phyloP scores from a whole-genome alignment of 345 rosid genomes.

The Moringa oleifera region DNA sequence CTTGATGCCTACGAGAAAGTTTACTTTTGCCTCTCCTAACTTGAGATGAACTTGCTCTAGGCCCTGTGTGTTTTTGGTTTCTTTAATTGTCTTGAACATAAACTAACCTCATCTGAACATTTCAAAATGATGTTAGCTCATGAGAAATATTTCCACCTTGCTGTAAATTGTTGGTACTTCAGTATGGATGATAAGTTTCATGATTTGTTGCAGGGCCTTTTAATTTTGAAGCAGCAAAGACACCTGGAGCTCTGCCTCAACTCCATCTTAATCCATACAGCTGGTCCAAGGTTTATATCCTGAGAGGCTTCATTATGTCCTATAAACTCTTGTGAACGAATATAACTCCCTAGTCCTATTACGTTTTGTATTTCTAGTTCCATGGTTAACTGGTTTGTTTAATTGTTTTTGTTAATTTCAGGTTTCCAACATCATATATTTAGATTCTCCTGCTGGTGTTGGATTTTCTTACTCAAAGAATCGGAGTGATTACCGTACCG shows the following conservation, averaged over 20 bases:
- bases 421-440: slow-evolving; percentile 77
- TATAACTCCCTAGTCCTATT: not conserved
- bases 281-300: slow-evolving; percentile 81
- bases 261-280: slow-evolving; percentile 72
- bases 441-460: slow-evolving; percentile 92
- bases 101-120: too few relatives aligned
- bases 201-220: slow-evolving; percentile 62
- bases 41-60: too few relatives aligned
- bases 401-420: slow-evolving; percentile 16
- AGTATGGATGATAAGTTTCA: too few relatives aligned
- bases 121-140: too few relatives aligned
- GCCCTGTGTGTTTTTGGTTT: too few relatives aligned
- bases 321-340: not conserved
- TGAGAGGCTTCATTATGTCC: not conserved
- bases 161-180: too few relatives aligned
- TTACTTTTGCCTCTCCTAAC: too few relatives aligned
- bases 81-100: too few relatives aligned
- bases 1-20: too few relatives aligned
- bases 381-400: not conserved
- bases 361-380: not conserved
- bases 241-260: slow-evolving; percentile 27
- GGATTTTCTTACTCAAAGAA: slow-evolving; percentile 71
- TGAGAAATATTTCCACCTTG: too few relatives aligned
- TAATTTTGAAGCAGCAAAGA: slow-evolving; percentile 51
- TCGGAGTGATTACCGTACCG: slow-evolving; percentile 46